Evolutionary conservation across 2,329 filamentous ascomycete genomes (phyloP), one percentile per base, ranked within the genome.

Genomic region (Zasmidium cellare): DNA sequence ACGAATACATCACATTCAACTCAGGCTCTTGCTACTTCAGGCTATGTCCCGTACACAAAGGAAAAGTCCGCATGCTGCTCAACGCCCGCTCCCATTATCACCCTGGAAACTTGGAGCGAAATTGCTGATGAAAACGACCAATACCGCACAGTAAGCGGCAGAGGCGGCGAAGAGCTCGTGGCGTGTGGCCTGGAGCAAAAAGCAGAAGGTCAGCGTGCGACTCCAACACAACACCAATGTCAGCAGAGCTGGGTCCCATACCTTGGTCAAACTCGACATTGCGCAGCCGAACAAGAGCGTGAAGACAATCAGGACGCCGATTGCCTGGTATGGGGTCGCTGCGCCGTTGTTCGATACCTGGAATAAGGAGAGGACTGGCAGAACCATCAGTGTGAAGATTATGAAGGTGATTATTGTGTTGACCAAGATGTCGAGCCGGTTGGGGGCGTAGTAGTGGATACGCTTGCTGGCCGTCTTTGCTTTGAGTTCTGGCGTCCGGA

Each of bases 381-480:
- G 62, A 1, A 77, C 69, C 0, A 78, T 68, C 2, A 78, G 67
- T 12, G 74, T 67, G 64, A 77, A 77, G 48, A 79, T 77, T 18
- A 77, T 66, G n/a, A 72, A 57, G 0, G 75, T 77, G 60, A 79
- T 77, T 57, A 78, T 69, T 14, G 75, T 60, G 55, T 75, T 76
- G 54, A 76, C 74, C 20, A 78, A 67, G 9, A 65, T 70, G 55
- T 77, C 74, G 23, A 78, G 71, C 18, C 75, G 69, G 0, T 66
- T 59, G 9, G 70, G 66, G 44, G 70, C 71, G 65, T 76, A 78
- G 51, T 73, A 72, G 41, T 71, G 68, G 48, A 77, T 66, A 44
- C 67, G 53, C 2, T 66, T 57, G 56, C 75, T 69, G 1, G 57
- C 57, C 0, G 75, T 76, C 55, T 77, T 77, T 0, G 65, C 68